These are phyloP conservation scores for Eruca vesicaria DNA, from an alignment of 441 rosid species.

Conservation along the genomic window DNA sequence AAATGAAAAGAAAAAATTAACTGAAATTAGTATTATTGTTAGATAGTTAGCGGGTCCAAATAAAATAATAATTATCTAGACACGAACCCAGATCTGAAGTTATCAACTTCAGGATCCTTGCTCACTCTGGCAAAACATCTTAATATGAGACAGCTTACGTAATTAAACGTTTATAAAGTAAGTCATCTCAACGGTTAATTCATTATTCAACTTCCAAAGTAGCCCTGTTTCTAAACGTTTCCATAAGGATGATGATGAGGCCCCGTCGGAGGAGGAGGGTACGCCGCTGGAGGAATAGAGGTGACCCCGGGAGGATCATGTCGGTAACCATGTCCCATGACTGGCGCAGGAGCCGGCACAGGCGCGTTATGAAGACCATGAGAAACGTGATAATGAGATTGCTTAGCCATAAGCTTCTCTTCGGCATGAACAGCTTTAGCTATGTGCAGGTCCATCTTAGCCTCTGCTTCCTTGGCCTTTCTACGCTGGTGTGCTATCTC, in stretches of 20 bases:
- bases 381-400: slow-evolving; percentile 22
- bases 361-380: slow-evolving; percentile 29
- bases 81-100: no score
- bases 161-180: not conserved
- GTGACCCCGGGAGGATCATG: not conserved
- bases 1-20: no score
- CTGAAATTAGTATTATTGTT: no score
- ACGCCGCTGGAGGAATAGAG: slow-evolving; percentile 5
- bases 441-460: slow-evolving; percentile 57
- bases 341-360: slow-evolving; percentile 25
- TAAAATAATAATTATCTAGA: no score
- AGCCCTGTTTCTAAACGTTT: not conserved
- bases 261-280: slow-evolving; percentile 5
- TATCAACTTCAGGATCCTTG: no score
- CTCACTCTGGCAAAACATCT: no score
- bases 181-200: not conserved
- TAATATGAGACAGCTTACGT: not conserved
- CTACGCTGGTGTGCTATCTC: slow-evolving; percentile 50
- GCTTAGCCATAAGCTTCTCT: slow-evolving; percentile 41
- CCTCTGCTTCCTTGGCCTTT: slow-evolving; percentile 62
- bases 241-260: slow-evolving; percentile 7
- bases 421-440: slow-evolving; percentile 47
- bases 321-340: slow-evolving; percentile 36
- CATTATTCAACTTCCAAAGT: not conserved
- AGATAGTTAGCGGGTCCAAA: no score